Evolutionary conservation across 139 green algal species (phyloP).

Genomic region (Chlorella sp.): DNA sequence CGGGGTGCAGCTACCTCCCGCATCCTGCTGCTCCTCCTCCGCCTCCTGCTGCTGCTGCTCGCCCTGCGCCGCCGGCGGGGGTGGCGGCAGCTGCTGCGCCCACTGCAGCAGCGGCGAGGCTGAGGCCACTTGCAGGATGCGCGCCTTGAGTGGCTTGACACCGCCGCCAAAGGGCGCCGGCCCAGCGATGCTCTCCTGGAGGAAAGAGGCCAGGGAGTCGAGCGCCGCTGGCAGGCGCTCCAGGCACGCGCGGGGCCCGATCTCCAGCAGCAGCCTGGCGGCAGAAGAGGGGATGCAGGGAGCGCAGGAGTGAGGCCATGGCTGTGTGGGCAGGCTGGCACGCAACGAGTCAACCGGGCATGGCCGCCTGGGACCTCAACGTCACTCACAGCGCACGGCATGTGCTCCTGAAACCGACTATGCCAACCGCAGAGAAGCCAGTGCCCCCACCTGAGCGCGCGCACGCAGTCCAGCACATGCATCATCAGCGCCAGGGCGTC

Average conservation of each 20-base stretch:
- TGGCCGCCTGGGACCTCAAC: background rate
- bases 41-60: background rate
- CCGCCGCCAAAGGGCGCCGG: background rate
- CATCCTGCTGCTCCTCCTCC: background rate
- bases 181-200: slow-evolving; percentile 15
- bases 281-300: background rate
- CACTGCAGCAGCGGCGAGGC: slow-evolving; percentile 27
- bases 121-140: slow-evolving; percentile 16
- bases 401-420: background rate
- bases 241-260: slow-evolving; percentile 15
- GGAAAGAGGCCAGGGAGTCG: slow-evolving; percentile 10
- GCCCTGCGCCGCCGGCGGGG: background rate
- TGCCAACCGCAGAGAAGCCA: background rate
- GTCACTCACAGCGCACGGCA: background rate
- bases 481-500: slow-evolving; percentile 41
- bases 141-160: background rate
- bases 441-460: slow-evolving; percentile 13
- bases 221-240: slow-evolving; percentile 18
- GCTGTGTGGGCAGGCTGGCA: background rate
- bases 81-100: slow-evolving; percentile 1
- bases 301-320: background rate
- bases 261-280: slow-evolving; percentile 36
- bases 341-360: background rate
- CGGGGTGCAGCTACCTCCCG: too few relatives aligned
- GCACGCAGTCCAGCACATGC: slow-evolving; percentile 38